A percentile compares a stretch with the other conserved stretches of the same genome.
These are phyloP conservation scores for Phytophthora ohioensis DNA, from an alignment of 352 stramenopile species.

Conservation along the genomic window DNA sequence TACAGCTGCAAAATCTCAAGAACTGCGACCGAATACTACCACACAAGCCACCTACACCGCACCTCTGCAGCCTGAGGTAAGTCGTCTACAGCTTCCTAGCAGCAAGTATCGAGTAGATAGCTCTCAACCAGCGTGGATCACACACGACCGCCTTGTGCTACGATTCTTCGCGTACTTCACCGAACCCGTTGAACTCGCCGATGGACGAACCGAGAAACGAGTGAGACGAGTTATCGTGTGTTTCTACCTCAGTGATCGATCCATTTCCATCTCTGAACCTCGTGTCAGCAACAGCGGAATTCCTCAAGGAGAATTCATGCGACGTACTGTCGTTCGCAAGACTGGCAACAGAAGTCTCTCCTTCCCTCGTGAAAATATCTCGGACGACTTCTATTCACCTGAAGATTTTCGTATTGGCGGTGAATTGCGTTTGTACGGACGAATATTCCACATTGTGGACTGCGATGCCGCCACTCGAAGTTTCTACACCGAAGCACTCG, in stretches of 20 bases:
- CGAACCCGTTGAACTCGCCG: constrained; percentile 38
- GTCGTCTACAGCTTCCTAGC: constrained; percentile 32
- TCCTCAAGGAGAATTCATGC: constrained; percentile 90
- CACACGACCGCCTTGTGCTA: constrained; percentile 84
- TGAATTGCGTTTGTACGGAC: constrained; percentile 82
- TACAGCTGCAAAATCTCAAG: constrained; percentile 16
- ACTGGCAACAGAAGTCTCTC: constrained; percentile 28
- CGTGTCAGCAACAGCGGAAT: constrained; percentile 89
- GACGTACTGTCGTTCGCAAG: constrained; percentile 60
- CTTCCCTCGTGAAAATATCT: constrained; percentile 31
- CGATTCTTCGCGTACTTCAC: constrained; percentile 92
- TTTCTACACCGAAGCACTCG: constrained; percentile 76
- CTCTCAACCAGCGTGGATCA: constrained; percentile 68
- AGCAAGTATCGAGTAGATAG: constrained; percentile 58
- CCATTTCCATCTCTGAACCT: constrained; percentile 90
- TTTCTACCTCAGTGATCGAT: constrained; percentile 87
- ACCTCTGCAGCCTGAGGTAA: constrained; percentile 21
- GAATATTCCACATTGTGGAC: constrained; percentile 87
- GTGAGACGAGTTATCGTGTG: constrained; percentile 77
- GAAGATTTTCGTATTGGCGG: constrained; percentile 85
- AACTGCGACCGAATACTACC: constrained; percentile 12
- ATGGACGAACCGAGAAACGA: constrained; percentile 26
- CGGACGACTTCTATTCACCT: constrained; percentile 52
- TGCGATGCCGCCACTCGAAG: constrained; percentile 87
- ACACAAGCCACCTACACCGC: constrained; percentile 25